Evolutionary conservation across 78 protist genomes (phyloP), one percentile per base, ranked within the genome.

Genomic region (Dictyostelium citrinum): DNA sequence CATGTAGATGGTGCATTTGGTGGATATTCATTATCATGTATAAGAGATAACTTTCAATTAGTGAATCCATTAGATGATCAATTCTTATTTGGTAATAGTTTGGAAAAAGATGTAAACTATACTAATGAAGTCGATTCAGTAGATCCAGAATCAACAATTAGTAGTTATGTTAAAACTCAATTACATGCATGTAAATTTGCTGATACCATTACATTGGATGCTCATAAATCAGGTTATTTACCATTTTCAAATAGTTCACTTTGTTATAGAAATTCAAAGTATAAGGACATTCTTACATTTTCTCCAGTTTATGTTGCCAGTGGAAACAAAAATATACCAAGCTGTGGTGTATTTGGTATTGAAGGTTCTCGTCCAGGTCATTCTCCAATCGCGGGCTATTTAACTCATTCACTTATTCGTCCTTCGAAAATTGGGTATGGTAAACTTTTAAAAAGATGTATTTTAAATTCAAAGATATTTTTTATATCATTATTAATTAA

Each of bases 1-100:
- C 83, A 78, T 78, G 68, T 78, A 14, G 83, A 78, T 29, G 83
- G 41, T 27, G 67, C 77, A 17, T 41, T 75, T 11, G 81, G 81
- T n/a, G 81, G 58, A 17, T 75, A 39, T 39, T 41, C 45, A 22
- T 75, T 75, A 41, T 39, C 81, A 5, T 39, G n/a, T 16, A 41
- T 41, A 2, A n/a, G 81, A 39, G 58, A 41, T 22, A 46, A 75
- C 24, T 75, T 17, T 39, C 22, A 20, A 31, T 29, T 72, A 4
- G 51, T 16, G 22, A 31, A 37, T 22, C 55, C 41, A 37, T 20
- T 35, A 17, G 41, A 37, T 72, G 49, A 72, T 22, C 27, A 72
- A 37, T 31, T 35, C 4, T 37, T 72, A 37, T 72, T 31, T 20
- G 27, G 29, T 27, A 64, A 37, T 35, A 35, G 11, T 27, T 8